These are phyloP conservation scores for Tirmania nivea DNA, from an alignment of 495 filamentous ascomycete species.

Conservation along the genomic window DNA sequence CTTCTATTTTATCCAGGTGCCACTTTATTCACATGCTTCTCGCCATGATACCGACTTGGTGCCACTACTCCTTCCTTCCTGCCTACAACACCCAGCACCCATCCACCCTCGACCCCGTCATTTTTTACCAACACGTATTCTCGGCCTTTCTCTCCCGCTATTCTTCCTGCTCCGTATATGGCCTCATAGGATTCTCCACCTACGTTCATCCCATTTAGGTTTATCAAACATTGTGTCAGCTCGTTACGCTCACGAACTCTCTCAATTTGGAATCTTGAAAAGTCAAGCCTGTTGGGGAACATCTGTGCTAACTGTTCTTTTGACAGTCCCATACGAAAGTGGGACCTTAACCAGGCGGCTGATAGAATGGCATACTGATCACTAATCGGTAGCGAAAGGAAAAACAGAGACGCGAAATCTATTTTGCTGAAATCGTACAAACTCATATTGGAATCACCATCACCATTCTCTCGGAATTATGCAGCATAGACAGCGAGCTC, in stretches of 20 bases:
- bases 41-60: not conserved
- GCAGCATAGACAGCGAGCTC: constrained; percentile 81
- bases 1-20: constrained; percentile 7
- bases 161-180: constrained; percentile 22
- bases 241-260: constrained; percentile 78
- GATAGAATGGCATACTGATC: constrained; percentile 97
- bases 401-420: constrained; percentile 86
- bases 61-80: constrained; percentile 46
- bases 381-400: constrained; percentile 63
- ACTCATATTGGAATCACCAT: constrained; percentile 50
- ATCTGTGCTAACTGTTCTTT: constrained; percentile 88
- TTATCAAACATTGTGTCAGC: constrained; percentile 88
- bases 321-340: constrained; percentile 81
- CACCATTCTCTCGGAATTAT: constrained; percentile 64
- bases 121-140: constrained; percentile 96
- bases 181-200: constrained; percentile 23
- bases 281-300: constrained; percentile 97
- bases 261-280: constrained; percentile 89
- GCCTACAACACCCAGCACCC: constrained; percentile 74
- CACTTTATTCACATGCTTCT: not conserved
- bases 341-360: constrained; percentile 64
- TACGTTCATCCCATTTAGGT: constrained; percentile 73
- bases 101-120: constrained; percentile 84
- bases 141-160: constrained; percentile 72
- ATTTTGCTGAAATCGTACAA: constrained; percentile 98